A percentile compares a stretch with the other conserved stretches of the same genome.
phyloP scores from a whole-genome alignment of 441 rosid species.

The Viola pubescens region DNA sequence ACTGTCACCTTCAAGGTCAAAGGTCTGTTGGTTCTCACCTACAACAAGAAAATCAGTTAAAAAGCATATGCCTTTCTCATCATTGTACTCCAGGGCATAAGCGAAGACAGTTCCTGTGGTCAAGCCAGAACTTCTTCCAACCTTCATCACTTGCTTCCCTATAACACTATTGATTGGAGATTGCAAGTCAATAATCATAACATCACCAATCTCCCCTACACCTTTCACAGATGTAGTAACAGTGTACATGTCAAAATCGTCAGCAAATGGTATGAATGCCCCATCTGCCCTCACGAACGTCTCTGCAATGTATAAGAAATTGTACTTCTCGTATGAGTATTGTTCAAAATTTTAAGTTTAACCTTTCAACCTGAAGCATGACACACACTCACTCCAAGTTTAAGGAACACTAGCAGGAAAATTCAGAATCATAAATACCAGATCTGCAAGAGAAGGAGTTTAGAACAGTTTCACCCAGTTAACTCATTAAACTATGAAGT shows the following conservation, averaged over 20 bases:
- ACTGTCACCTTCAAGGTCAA: constrained; percentile 98
- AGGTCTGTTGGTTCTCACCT: constrained; percentile 88
- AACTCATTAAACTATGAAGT: no score
- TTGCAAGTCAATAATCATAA: constrained; percentile 73
- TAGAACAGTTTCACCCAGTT: no score
- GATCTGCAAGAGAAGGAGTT: no score
- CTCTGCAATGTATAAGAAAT: constrained; percentile 53
- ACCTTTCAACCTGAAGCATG: no score
- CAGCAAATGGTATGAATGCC: constrained; percentile 91
- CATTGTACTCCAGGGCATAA: constrained; percentile 87
- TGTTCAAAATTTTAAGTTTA: no score
- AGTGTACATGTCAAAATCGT: constrained; percentile 57
- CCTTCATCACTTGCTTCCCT: constrained; percentile 81
- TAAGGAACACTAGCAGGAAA: no score
- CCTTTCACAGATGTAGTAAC: constrained; percentile 73
- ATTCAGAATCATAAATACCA: no score
- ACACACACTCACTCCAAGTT: no score
- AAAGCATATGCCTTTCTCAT: constrained; percentile 92
- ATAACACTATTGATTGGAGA: constrained; percentile 70
- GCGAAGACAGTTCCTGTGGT: constrained; percentile 89
- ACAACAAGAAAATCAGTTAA: constrained; percentile 95
- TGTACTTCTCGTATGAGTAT: background rate
- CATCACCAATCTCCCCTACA: constrained; percentile 69
- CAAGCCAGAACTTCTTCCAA: constrained; percentile 96
- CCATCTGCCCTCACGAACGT: constrained; percentile 97